Conservation (phyloP, 2,329 filamentous ascomycete species). For the Ophiostoma tasmaniense region DNA sequence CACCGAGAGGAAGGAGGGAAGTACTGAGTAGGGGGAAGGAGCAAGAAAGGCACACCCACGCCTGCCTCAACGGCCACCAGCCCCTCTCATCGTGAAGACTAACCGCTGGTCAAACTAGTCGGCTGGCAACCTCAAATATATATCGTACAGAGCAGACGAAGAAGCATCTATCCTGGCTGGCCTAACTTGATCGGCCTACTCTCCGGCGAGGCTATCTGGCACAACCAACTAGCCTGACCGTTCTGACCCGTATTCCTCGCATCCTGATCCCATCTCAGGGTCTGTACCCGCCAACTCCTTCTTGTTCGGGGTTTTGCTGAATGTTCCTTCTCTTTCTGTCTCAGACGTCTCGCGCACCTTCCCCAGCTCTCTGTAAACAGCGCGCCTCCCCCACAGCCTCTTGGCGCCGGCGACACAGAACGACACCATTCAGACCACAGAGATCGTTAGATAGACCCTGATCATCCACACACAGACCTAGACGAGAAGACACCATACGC, state of each 20-base stretch:
- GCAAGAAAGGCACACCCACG: not conserved
- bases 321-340: not conserved
- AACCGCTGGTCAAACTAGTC: not conserved
- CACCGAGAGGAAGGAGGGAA: not conserved
- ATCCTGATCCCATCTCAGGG: not conserved
- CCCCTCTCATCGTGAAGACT: not conserved
- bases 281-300: not conserved
- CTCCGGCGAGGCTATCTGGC: not conserved
- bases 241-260: constrained; percentile 1
- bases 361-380: not conserved
- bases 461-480: too few species aligned
- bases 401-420: not conserved
- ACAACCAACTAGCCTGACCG: constrained; percentile 1
- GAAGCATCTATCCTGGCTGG: not conserved
- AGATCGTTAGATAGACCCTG: not conserved
- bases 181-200: not conserved
- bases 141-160: too few species aligned
- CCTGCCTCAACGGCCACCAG: not conserved
- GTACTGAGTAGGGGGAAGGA: not conserved
- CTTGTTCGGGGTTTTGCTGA: not conserved
- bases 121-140: not conserved
- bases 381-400: not conserved
- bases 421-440: not conserved
- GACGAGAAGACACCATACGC: not conserved
- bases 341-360: not conserved